phyloP scores from a whole-genome alignment of 2,329 filamentous ascomycete genomes.

The Aspergillus hiratsukae region DNA sequence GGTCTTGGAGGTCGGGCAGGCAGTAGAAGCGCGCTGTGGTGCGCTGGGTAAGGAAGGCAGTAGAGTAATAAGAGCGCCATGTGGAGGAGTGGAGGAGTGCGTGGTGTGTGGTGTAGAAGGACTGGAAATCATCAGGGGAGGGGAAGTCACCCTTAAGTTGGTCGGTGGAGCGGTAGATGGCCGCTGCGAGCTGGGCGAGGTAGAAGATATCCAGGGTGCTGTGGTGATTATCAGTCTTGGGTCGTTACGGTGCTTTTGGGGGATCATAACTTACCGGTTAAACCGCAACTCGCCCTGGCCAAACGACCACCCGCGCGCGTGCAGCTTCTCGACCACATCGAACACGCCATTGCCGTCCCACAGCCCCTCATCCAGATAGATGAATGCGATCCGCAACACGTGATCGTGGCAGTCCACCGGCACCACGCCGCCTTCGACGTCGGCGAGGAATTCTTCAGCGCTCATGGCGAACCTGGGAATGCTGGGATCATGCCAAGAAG shows the following conservation, averaged over 20 bases:
- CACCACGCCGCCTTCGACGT: conserved; percentile 1
- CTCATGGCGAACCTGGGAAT: conserved; percentile 3
- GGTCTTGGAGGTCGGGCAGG: conserved; percentile 18
- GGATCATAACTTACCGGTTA: conserved; percentile 14
- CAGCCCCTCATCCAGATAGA: conserved; percentile 16
- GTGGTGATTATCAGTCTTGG: conserved; percentile 2
- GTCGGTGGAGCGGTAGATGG: conserved; percentile 15
- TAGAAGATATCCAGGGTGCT: conserved; percentile 22
- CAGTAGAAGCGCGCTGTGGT: conserved; percentile 19
- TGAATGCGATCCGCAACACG: conserved; percentile 21
- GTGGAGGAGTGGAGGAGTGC: conserved; percentile 12
- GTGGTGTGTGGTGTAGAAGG: conserved; percentile 14
- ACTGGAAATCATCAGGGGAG: conserved; percentile 11
- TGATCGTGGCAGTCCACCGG: conserved; percentile 21
- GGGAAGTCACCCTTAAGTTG: conserved; percentile 11
- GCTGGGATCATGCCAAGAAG: too few species aligned
- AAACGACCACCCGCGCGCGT: conserved; percentile 17
- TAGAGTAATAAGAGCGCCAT: conserved; percentile 12
- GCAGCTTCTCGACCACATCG: conserved; percentile 17
- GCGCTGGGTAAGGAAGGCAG: conserved; percentile 10
- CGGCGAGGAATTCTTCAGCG: conserved; percentile 2
- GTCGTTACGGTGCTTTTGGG: background rate
- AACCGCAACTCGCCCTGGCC: conserved; percentile 17
- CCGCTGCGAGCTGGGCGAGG: conserved; percentile 16
- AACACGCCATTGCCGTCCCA: conserved; percentile 13